Evolutionary conservation across 139 green algal species (phyloP).

Genomic region (Micromonas pusilla): DNA sequence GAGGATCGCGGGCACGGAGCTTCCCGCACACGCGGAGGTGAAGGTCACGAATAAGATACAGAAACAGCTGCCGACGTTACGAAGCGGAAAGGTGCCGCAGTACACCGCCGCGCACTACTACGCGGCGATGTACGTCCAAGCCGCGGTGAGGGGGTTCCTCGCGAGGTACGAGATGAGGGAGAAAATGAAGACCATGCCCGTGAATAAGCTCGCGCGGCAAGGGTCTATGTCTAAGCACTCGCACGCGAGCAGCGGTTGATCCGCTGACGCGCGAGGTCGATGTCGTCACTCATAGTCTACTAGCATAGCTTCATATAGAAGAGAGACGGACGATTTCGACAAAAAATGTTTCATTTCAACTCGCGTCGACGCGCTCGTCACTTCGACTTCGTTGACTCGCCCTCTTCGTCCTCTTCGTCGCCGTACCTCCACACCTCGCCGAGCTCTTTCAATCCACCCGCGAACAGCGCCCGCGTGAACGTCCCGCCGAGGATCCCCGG

Average conservation of each 20-base stretch:
- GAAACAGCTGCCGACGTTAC: slow-evolving; percentile 9
- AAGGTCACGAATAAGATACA: slow-evolving; percentile 20
- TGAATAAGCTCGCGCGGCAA: not conserved
- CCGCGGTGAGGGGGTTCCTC: slow-evolving; percentile 57
- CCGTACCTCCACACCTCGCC: slow-evolving; percentile 20
- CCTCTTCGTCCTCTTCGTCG: slow-evolving; percentile 22
- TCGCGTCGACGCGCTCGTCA: not conserved
- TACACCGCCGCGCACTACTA: slow-evolving; percentile 62
- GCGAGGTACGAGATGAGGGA: slow-evolving; percentile 46
- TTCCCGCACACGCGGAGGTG: slow-evolving; percentile 41
- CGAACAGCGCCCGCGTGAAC: slow-evolving; percentile 47
- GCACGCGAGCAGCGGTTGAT: too few species aligned
- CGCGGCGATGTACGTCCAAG: slow-evolving; percentile 61
- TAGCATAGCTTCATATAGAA: too few species aligned
- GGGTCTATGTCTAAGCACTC: too few species aligned
- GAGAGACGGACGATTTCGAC: too few species aligned
- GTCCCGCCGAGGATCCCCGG: slow-evolving; percentile 71
- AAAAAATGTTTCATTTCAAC: too few species aligned
- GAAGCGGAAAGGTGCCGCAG: slow-evolving; percentile 33
- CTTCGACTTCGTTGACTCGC: not conserved
- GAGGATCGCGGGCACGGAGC: slow-evolving; percentile 42
- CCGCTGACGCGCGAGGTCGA: too few species aligned
- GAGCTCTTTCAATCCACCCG: slow-evolving; percentile 53
- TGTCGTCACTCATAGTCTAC: too few species aligned
- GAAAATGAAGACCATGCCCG: not conserved